A percentile compares a stretch with the other conserved stretches of the same genome.
phyloP scores from a whole-genome alignment of 495 filamentous ascomycete genomes.

The Coniosporium apollinis region DNA sequence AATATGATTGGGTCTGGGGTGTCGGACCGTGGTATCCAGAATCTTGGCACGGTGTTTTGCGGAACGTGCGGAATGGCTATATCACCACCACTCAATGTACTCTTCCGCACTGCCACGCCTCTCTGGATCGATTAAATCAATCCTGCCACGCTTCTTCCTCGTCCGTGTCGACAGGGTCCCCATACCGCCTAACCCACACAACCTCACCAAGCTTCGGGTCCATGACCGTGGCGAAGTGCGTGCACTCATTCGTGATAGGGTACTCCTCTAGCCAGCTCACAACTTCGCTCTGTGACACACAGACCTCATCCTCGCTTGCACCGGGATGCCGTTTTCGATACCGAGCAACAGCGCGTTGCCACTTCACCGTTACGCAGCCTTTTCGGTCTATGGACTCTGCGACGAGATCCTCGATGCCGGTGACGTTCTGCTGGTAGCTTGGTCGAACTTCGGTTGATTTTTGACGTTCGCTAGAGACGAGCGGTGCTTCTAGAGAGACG shows the following conservation, averaged over 20 bases:
- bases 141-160: neutral
- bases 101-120: neutral
- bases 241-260: constrained; percentile 34
- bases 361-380: constrained; percentile 3
- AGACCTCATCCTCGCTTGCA: constrained; percentile 6
- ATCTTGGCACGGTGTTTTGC: no score
- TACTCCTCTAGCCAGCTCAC: constrained; percentile 29
- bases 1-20: no score
- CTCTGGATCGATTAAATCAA: neutral
- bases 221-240: constrained; percentile 37
- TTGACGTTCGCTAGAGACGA: no score
- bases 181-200: constrained; percentile 26
- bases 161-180: constrained; percentile 12
- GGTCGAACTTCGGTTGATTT: no score
- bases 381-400: constrained; percentile 15
- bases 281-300: constrained; percentile 18
- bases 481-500: no score
- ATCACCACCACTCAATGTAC: neutral
- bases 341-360: neutral
- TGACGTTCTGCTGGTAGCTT: constrained; percentile 7
- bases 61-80: no score
- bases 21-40: no score
- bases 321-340: constrained; percentile 7
- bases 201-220: constrained; percentile 30
- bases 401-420: constrained; percentile 8